Evolutionary conservation across 129 eudicot genomes (phyloP).

Genomic region (Cynara cardunculus): DNA sequence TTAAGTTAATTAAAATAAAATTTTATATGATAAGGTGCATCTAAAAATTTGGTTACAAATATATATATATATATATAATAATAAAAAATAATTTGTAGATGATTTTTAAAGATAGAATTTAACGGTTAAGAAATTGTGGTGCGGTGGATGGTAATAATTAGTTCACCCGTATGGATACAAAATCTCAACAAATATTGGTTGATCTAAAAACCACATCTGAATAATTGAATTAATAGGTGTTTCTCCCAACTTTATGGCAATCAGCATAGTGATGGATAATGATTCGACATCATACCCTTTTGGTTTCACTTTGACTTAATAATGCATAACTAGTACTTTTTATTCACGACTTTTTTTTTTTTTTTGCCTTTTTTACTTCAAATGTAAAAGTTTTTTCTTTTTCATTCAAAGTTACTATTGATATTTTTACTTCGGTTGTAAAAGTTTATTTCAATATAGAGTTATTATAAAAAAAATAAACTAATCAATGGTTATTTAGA

Average conservation of each 20-base stretch:
- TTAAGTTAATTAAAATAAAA: no score
- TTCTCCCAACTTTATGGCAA: constrained; percentile 1
- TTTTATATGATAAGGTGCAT: no score
- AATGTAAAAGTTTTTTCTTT: constrained; percentile 7
- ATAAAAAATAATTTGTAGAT: no score
- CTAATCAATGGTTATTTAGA: not conserved
- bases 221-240: not conserved
- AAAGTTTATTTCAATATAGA: not conserved
- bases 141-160: no score
- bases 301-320: constrained; percentile 1
- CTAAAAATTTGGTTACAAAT: no score
- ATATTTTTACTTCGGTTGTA: not conserved
- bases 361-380: constrained; percentile 1
- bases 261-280: constrained; percentile 1
- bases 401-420: not conserved
- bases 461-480: no score
- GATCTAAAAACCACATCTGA: not conserved
- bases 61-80: no score
- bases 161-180: not conserved
- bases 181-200: not conserved
- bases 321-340: not conserved
- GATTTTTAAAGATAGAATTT: no score
- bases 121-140: no score
- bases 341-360: not conserved
- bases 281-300: not conserved